Base-by-base conservation (phyloP, 1,284 basidiomycete species). In the Acaromyces ingoldii region DNA sequence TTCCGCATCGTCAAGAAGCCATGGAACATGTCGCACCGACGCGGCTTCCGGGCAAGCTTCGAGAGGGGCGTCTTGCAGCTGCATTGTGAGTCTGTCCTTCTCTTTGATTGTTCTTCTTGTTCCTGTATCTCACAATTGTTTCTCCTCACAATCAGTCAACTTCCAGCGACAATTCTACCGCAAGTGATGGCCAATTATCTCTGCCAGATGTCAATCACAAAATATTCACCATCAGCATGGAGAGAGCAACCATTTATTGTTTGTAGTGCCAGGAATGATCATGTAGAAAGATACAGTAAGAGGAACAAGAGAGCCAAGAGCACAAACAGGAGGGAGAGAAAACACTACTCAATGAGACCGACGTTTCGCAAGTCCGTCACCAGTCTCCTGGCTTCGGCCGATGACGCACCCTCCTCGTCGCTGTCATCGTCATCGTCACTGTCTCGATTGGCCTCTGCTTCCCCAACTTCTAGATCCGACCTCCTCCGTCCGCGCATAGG, bases 21-120 rank as follows among this genome's bases (percentile, higher is more conserved):
- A 76, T 98, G 95, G 95, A 95, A 98, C 72, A 93, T 90, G 77
- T 91, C 89, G 47, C 93, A 98, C 70, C 92, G 91, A 78, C 69
- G 79, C 30, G 82, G 82, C 0, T 83, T 82, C 74, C 70, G 80
- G 53, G 79, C 78, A 58, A 78, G 78, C 31, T 83, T 82, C 64
- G 81, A 82, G 58, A 74, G 81, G 31, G 81, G 81, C n/a, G 80
- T 83, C 11, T 44, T 71, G n/a, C 72, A 72, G 60, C 60, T 74
- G 31, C 57, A 67, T 45, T 67, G 58, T 62, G 31, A 40, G 46
- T 61, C n/a, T 6, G n/a, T n/a, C n/a, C n/a, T n/a, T n/a, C 28
- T 6, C 6, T 22, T 25, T 29, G 17, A 25, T 46, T 26, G 24
- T 13, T 6, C 30, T 33, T 38, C 22, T 43, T n/a, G 26, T 5